Evolutionary conservation across 2,329 filamentous ascomycete species (phyloP).

Genomic region (Pseudocercospora ulei): DNA sequence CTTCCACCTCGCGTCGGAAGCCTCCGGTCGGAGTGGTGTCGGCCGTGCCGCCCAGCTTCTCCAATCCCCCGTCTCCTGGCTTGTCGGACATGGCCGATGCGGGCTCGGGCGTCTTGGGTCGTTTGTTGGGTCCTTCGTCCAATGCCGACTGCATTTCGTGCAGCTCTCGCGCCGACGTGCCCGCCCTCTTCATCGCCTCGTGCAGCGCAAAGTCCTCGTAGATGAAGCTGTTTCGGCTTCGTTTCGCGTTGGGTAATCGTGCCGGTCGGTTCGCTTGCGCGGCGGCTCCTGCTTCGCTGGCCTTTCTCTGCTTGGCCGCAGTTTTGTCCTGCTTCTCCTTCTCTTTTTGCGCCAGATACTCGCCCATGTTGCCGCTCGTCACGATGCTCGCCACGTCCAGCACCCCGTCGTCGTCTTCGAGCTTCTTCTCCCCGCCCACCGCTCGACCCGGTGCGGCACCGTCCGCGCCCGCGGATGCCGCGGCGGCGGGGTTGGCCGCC

Average conservation of each 20-base stretch:
- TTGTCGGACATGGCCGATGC: conserved; percentile 32
- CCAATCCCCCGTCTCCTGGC: conserved; percentile 29
- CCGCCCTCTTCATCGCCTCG: conserved; percentile 46
- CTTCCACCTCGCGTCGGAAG: conserved; percentile 56
- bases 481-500: conserved; percentile 46
- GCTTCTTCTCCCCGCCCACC: conserved; percentile 44
- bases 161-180: conserved; percentile 40
- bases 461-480: conserved; percentile 47
- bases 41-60: conserved; percentile 21
- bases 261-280: conserved; percentile 47
- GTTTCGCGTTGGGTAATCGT: conserved; percentile 62
- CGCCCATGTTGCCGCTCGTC: conserved; percentile 61
- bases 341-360: conserved; percentile 74
- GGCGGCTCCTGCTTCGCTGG: conserved; percentile 39
- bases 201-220: conserved; percentile 58
- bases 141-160: conserved; percentile 47
- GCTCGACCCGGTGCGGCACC: conserved; percentile 42
- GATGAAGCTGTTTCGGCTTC: conserved; percentile 58
- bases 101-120: conserved; percentile 35
- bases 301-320: conserved; percentile 48
- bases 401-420: conserved; percentile 59
- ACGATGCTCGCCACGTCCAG: conserved; percentile 79
- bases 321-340: conserved; percentile 63
- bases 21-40: conserved; percentile 26
- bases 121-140: conserved; percentile 39